Evolutionary conservation across 2,329 filamentous ascomycete genomes (phyloP), one percentile per base, ranked within the genome.

Genomic region (Trematosphaeria pertusa): DNA sequence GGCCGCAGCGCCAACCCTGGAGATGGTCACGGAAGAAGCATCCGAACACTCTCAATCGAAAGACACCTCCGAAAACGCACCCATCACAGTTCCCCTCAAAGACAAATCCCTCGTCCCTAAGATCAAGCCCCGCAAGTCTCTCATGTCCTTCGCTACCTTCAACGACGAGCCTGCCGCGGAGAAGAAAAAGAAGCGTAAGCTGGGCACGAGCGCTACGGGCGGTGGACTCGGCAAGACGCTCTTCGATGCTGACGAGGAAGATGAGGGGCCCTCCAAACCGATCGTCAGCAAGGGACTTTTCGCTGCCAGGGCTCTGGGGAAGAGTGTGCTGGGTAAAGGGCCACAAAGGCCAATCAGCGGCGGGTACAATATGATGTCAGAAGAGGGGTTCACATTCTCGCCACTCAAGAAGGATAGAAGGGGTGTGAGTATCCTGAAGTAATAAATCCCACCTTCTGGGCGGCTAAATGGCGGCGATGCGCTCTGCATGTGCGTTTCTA

Each of bases 171-270:
- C 65, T 6, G 74, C 72, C 15, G 63, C 66, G 4, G 69, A 72
- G 43, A 70, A 70, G 56, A 70, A 69, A 52, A 69, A 87, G 78
- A 91, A 87, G 76, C 83, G 87, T 52, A 92, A 90, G 71, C 73
- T 90, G 4, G 77, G 89, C 1, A 84, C 86, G 3, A 75, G 51
- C 19, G 51, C 32, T 6, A 21, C 14, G 3, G 56, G 73, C n/a
- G 40, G 43, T 17, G 78, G 80, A 17, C 83, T 81, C 37, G 83
- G 84, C 54, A 79, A 75, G 58, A 88, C 84, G 3, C 67, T 94
- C 5, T 90, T 93, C 58, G 86, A 88, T 48, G 87, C 88, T 7
- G 83, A 61, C 7, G 70, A 65, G 11, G 61, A 56, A 18, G 70
- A 73, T n/a, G 66, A 62, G 19, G 64, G 36, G 11, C 61, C 64